Evolutionary conservation across 192 early-diverging fungal species (phyloP), one percentile per base, ranked within the genome.

Genomic region (Backusella australiensis): DNA sequence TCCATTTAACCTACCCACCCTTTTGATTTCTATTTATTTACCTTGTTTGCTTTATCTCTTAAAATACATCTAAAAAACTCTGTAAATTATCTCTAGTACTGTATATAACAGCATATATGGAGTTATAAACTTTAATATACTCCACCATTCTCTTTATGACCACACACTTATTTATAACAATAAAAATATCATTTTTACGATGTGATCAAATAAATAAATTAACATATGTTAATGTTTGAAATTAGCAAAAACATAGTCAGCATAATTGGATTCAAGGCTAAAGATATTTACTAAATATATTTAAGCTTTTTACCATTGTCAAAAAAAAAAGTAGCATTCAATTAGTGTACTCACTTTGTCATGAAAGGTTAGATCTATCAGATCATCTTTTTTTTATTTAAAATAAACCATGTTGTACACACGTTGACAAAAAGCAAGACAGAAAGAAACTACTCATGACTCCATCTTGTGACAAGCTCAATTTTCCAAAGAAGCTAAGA

Each of bases 251-350:
- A 7, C 46, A n/a, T 49, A 19, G 6, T 49, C 46, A n/a, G 46
- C 46, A 49, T 49, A 49, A 19, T 49, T 49, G 4, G 4, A 49
- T 49, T 49, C 42, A 15, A 19, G 15, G 17, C 32, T 32, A 29
- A 29, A 29, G 29, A 29, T 21, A 21, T 53, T 53, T 53, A 53
- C 52, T 53, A 53, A 53, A 53, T 53, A 53, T 53, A 21, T 21
- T 53, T 53, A 52, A 52, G n/a, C 49, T 52, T 52, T 52, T 52
- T 52, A 52, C 49, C 49, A 52, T 52, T 52, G 49, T 52, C 49
- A 52, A 52, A 52, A n/a, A n/a, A 52, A 52, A n/a, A 52, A n/a
- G n/a, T 21, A 52, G 15, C 5, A 52, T 0, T 52, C 49, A 15
- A 52, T 52, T 52, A 53, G 52, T 6, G 6, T 53, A 1, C 52